Conservation (phyloP, 208 protist species). For the Vickermania spadyakhi region DNA sequence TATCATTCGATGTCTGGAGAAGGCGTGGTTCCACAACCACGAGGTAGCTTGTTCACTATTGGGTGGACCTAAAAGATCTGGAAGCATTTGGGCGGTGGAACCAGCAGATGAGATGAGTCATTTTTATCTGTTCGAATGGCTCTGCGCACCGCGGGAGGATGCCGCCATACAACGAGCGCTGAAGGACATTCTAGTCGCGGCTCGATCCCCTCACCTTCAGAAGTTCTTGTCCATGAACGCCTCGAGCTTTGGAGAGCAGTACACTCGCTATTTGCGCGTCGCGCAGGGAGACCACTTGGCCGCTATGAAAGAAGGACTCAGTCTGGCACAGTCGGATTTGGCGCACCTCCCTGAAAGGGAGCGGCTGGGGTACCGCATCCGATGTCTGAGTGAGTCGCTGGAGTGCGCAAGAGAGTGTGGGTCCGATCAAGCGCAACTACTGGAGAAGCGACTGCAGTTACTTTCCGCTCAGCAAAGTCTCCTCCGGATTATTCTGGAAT, state of each 20-base stretch:
- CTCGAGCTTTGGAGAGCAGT: constrained; percentile 46
- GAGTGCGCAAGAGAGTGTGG: constrained; percentile 55
- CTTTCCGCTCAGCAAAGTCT: constrained; percentile 68
- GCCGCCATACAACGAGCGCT: constrained; percentile 30
- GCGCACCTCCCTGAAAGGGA: constrained; percentile 45
- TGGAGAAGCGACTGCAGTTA: constrained; percentile 56
- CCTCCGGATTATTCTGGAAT: constrained; percentile 41
- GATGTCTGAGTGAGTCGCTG: constrained; percentile 59
- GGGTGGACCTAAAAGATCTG: constrained; percentile 57
- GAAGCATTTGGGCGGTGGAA: constrained; percentile 81
- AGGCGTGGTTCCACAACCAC: constrained; percentile 69
- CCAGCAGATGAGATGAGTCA: constrained; percentile 78
- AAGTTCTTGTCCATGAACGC: constrained; percentile 60
- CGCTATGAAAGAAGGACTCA: constrained; percentile 67
- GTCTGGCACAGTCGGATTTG: constrained; percentile 56
- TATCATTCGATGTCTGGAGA: constrained; percentile 42
- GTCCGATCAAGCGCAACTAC: constrained; percentile 50
- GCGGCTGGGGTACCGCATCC: constrained; percentile 58
- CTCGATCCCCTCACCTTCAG: constrained; percentile 61
- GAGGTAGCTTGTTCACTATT: constrained; percentile 72
- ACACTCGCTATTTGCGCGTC: constrained; percentile 68
- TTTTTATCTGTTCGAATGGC: constrained; percentile 81
- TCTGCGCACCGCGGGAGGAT: constrained; percentile 61
- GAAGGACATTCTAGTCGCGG: constrained; percentile 50
- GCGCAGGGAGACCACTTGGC: constrained; percentile 42